Evolutionary conservation across 2,329 filamentous ascomycete genomes (phyloP).

Genomic region (Verticillium nubilum): DNA sequence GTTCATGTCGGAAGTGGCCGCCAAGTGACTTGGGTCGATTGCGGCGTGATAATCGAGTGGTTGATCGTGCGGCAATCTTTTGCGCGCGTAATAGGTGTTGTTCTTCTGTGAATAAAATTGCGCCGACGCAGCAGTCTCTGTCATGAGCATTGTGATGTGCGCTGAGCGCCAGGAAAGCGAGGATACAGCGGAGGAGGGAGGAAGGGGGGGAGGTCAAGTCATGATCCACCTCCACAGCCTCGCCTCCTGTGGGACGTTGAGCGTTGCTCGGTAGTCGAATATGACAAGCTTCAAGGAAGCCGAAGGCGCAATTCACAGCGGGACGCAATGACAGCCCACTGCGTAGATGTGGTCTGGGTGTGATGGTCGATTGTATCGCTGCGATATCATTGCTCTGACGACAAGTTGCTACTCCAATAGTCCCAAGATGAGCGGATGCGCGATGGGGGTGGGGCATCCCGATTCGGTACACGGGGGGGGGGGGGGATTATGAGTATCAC

Average conservation of each 20-base stretch:
- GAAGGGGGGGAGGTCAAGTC: conserved; percentile 10
- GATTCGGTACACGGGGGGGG: conserved; percentile 2
- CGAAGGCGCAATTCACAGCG: not conserved
- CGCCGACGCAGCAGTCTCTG: conserved; percentile 40
- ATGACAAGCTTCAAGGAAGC: not conserved
- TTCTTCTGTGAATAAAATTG: conserved; percentile 36
- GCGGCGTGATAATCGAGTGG: conserved; percentile 9
- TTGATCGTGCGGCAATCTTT: conserved; percentile 9
- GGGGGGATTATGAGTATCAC: conserved; percentile 1
- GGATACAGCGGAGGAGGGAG: conserved; percentile 1
- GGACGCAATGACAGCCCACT: not conserved
- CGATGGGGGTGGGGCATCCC: conserved; percentile 9
- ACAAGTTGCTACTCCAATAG: conserved; percentile 7
- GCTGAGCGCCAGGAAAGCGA: conserved; percentile 1
- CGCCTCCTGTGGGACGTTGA: not conserved
- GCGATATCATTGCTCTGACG: not conserved
- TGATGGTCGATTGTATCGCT: not conserved
- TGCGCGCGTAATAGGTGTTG: conserved; percentile 27
- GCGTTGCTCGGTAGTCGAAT: not conserved
- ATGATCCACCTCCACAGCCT: conserved; percentile 8
- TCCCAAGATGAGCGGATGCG: conserved; percentile 11
- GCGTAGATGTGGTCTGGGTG: conserved; percentile 1
- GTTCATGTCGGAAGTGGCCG: conserved; percentile 42
- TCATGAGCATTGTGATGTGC: conserved; percentile 48
- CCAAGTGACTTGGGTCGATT: conserved; percentile 16